Conservation (phyloP, 805 yeast genomes). For the Lachancea nothofagi region DNA sequence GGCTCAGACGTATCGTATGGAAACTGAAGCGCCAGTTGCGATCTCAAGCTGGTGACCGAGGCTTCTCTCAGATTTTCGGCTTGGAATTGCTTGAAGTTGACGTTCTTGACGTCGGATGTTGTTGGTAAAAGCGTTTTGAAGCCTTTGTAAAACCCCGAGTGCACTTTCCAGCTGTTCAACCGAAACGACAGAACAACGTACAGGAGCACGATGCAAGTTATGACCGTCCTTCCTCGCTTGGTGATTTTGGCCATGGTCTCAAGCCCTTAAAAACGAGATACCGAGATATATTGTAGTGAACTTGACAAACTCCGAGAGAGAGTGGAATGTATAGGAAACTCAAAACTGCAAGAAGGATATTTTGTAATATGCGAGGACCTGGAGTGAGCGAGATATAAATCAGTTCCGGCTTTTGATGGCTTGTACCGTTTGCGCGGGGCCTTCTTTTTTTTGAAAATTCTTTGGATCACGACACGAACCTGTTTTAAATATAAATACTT, state of each 20-base stretch:
- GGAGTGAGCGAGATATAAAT: no score
- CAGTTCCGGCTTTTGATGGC: no score
- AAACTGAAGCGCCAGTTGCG: slow-evolving; percentile 59
- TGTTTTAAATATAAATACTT: no score
- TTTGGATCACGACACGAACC: no score
- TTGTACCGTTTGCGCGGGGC: no score
- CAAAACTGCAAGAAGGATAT: no score
- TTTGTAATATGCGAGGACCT: no score
- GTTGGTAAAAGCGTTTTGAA: slow-evolving; percentile 21
- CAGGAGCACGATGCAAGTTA: slow-evolving; percentile 6
- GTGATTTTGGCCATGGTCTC: slow-evolving; percentile 2
- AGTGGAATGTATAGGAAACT: no score
- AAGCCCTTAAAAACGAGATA: no score
- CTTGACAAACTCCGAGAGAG: no score
- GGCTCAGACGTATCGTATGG: slow-evolving; percentile 65
- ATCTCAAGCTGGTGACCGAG: slow-evolving; percentile 20
- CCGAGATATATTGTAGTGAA: no score
- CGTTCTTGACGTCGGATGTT: slow-evolving; percentile 19
- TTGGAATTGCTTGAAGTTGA: slow-evolving; percentile 19
- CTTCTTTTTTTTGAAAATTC: no score
- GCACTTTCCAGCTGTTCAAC: slow-evolving; percentile 6
- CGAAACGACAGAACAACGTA: slow-evolving; percentile 9
- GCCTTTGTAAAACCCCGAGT: slow-evolving; percentile 5
- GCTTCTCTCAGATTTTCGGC: slow-evolving; percentile 1
- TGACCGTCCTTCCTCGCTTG: slow-evolving; percentile 4